Evolutionary conservation across 2,329 filamentous ascomycete genomes (phyloP), one percentile per base, ranked within the genome.

Genomic region (Penicillium oxalicum): DNA sequence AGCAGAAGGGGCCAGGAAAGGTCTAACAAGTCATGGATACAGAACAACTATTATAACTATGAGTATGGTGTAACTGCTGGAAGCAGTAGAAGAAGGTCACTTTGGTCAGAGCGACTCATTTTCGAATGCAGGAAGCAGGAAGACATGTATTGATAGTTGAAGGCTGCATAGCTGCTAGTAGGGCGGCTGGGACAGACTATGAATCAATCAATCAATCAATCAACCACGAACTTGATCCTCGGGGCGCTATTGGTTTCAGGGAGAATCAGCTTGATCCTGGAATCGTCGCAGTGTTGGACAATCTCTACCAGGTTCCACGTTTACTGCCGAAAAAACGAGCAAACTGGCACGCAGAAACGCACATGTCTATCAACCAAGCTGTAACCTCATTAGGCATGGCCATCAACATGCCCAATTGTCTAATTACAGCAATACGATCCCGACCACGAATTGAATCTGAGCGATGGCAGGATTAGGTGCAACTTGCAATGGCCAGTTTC

Each of bases 1-100:
- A 44, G 41, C 32, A 44, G 41, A 44, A 40, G 25, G 32, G 41
- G 41, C 18, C 32, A 36, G 32, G 18, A 36, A 36, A 44, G 32
- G 32, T 13, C 41, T 36, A 36, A 35, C 41, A 35, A 44, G 41
- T 44, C 32, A 44, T 8, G n/a, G 41, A 44, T 44, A 44, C 41
- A 44, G 41, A 44, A 44, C 41, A 35, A 44, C 13, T 44, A 44
- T 44, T 44, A 44, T 35, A 44, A 44, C 32, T 44, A 44, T 42
- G 18, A 44, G 24, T 44, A 44, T 35, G 18, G 32, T 36, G 41
- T 36, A 44, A 43, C 32, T 36, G 41, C 41, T 4, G 32, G 41
- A 36, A 44, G 41, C 41, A 36, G 41, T 18, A 35, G 32, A 27
- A 36, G 32, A 33, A 44, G 32, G 41, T 44, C 18, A 27, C 32